Conservation (phyloP, 106 monocot genomes). For the Alisma plantagoaquatica region DNA sequence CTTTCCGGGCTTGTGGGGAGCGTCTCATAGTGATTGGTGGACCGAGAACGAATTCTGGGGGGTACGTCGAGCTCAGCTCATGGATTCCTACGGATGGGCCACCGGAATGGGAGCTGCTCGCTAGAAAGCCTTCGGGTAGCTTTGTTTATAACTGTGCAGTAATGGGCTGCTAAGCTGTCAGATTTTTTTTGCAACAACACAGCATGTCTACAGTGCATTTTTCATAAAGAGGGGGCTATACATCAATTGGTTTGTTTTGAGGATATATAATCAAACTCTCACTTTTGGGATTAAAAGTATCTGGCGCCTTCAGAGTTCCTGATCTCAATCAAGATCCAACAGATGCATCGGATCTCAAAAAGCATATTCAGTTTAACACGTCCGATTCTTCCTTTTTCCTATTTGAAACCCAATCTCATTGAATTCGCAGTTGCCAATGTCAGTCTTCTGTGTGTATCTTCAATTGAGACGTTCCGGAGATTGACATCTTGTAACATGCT, state of each 20-base stretch:
- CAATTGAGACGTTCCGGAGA: background rate
- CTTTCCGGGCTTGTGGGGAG: constrained; percentile 29
- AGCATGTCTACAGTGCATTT: background rate
- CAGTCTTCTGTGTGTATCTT: background rate
- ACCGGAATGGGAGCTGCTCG: constrained; percentile 59
- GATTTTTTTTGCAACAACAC: constrained; percentile 4
- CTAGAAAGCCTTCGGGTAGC: constrained; percentile 47
- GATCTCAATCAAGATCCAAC: constrained; percentile 22
- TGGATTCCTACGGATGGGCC: constrained; percentile 49
- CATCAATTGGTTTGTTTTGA: constrained; percentile 15
- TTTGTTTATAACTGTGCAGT: no score
- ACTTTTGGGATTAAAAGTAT: constrained; percentile 24
- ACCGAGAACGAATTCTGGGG: constrained; percentile 37
- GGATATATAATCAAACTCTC: constrained; percentile 15
- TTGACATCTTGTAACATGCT: background rate
- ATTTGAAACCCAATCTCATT: background rate
- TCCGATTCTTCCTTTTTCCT: background rate
- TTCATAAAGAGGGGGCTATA: constrained; percentile 2
- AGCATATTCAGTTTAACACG: constrained; percentile 6
- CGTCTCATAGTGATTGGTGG: constrained; percentile 49
- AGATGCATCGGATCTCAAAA: no score
- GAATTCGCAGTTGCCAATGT: constrained; percentile 1
- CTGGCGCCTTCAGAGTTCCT: constrained; percentile 16
- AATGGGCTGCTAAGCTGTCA: constrained; percentile 56
- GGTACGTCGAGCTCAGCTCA: constrained; percentile 61